Conservation (phyloP, 768 basidiomycete species). For the Polyporus arcularius region DNA sequence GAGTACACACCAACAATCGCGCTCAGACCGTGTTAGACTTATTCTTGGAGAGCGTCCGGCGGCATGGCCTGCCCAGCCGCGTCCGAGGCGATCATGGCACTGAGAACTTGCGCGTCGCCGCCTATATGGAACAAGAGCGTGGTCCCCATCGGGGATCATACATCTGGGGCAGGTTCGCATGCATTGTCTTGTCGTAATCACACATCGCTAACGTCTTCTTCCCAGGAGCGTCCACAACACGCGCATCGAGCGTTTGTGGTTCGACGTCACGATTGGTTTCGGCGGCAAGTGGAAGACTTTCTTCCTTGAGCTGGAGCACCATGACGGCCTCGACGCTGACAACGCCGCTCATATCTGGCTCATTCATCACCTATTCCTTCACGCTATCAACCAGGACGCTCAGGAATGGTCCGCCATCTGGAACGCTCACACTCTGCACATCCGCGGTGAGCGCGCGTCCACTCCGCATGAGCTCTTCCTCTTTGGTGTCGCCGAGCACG, state of each 20-base stretch:
- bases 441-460: no score
- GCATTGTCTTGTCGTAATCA: no score
- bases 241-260: constrained; percentile 31
- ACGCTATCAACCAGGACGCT: constrained; percentile 14
- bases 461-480: no score
- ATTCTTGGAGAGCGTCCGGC: constrained; percentile 26
- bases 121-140: constrained; percentile 35
- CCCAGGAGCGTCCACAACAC: constrained; percentile 25
- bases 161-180: constrained; percentile 26
- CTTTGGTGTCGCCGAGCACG: no score
- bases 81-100: constrained; percentile 41
- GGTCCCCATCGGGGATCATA: constrained; percentile 33
- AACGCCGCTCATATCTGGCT: constrained; percentile 28
- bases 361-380: constrained; percentile 25
- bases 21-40: constrained; percentile 38
- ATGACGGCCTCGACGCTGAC: constrained; percentile 22
- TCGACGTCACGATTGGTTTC: constrained; percentile 31
- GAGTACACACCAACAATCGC: constrained; percentile 40
- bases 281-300: constrained; percentile 28
- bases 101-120: constrained; percentile 36
- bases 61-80: constrained; percentile 33
- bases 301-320: constrained; percentile 26
- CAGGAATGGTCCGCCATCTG: not conserved
- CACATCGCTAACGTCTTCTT: not conserved
- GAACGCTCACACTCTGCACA: no score